phyloP scores from a whole-genome alignment of 495 filamentous ascomycete species.

The Sphaerosporella brunnea region DNA sequence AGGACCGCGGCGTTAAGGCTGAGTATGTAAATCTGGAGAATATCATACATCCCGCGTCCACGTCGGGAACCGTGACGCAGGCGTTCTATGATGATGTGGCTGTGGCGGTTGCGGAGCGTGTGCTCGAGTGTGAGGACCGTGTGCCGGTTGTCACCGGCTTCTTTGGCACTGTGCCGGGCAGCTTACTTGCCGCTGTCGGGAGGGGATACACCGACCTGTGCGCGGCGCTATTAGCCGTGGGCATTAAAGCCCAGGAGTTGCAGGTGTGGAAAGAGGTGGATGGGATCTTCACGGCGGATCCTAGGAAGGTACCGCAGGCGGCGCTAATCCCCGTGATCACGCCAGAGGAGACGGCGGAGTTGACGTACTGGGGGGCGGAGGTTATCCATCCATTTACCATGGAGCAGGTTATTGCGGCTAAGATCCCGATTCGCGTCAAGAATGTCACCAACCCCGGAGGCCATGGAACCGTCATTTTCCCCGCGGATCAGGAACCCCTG shows the following conservation, averaged over 20 bases:
- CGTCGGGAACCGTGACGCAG: conserved; percentile 48
- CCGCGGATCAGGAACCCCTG: conserved; percentile 6
- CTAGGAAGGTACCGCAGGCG: conserved; percentile 72
- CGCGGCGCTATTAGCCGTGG: conserved; percentile 65
- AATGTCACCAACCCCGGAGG: conserved; percentile 87
- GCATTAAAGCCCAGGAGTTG: conserved; percentile 55
- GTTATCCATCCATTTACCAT: conserved; percentile 93
- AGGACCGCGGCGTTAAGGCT: conserved; percentile 61
- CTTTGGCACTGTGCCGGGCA: conserved; percentile 67
- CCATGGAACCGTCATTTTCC: conserved; percentile 65
- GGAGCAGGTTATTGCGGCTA: conserved; percentile 84
- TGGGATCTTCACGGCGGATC: conserved; percentile 79
- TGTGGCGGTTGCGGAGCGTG: conserved; percentile 43
- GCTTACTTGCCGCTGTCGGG: conserved; percentile 44
- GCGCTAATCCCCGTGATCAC: conserved; percentile 59
- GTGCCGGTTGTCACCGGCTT: conserved; percentile 71
- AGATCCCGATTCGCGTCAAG: conserved; percentile 78
- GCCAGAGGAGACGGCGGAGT: conserved; percentile 71
- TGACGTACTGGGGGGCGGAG: conserved; percentile 85
- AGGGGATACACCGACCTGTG: conserved; percentile 84
- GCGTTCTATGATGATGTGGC: conserved; percentile 66
- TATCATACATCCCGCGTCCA: conserved; percentile 27
- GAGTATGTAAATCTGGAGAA: conserved; percentile 63
- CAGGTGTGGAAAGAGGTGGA: conserved; percentile 92
- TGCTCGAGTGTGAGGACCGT: conserved; percentile 49